Conservation (phyloP, 257 asterid genomes). For the Eucommia ulmoides region DNA sequence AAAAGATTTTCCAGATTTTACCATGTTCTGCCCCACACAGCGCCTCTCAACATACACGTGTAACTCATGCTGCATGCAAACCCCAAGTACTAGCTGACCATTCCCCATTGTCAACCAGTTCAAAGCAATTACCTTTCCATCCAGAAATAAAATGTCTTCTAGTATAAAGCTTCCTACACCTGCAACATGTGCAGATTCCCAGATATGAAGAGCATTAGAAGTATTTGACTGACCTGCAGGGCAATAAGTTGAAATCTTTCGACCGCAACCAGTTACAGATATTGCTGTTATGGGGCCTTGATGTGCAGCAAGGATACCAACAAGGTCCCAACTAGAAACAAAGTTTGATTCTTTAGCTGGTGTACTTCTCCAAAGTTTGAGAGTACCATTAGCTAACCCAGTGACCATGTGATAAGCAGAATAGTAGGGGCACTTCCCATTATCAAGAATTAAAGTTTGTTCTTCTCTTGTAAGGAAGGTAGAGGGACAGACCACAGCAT, state of each 20-base stretch:
- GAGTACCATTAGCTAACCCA: slow-evolving; percentile 54
- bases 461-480: slow-evolving; percentile 28
- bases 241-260: slow-evolving; percentile 58
- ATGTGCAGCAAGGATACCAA: slow-evolving; percentile 55
- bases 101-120: slow-evolving; percentile 68
- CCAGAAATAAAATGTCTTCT: slow-evolving; percentile 59
- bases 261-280: slow-evolving; percentile 57
- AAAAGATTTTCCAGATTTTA: slow-evolving; percentile 36
- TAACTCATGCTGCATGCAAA: slow-evolving; percentile 59
- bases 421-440: slow-evolving; percentile 28
- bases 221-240: slow-evolving; percentile 16
- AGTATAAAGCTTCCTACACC: slow-evolving; percentile 58
- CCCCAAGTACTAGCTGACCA: slow-evolving; percentile 72
- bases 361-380: slow-evolving; percentile 78
- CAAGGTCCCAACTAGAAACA: slow-evolving; percentile 57
- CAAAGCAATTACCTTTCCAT: slow-evolving; percentile 50
- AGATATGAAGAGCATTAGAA: slow-evolving; percentile 40
- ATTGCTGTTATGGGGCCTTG: slow-evolving; percentile 43
- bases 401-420: slow-evolving; percentile 74
- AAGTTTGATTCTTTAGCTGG: slow-evolving; percentile 35
- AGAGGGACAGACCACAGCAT: slow-evolving; percentile 46
- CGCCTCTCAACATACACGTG: slow-evolving; percentile 47
- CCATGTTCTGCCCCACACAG: slow-evolving; percentile 49
- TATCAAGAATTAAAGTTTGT: slow-evolving; percentile 20
- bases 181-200: slow-evolving; percentile 65